Evolutionary conservation across 495 filamentous ascomycete species (phyloP).

Genomic region (Symbiotaphrina buchneri): DNA sequence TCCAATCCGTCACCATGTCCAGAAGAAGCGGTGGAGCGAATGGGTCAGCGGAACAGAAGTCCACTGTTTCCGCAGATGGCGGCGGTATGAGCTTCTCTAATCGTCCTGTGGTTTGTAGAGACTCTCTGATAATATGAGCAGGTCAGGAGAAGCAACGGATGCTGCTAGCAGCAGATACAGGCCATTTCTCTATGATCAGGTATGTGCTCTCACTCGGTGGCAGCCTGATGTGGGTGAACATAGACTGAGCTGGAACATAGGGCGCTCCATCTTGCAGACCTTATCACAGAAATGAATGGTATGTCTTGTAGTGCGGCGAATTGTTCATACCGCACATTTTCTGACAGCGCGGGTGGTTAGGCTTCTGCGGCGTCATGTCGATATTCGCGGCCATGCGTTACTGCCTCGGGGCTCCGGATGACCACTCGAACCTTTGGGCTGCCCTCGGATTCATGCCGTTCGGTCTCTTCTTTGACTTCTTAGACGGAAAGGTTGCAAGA

Average conservation of each 20-base stretch:
- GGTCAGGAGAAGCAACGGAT: conserved; percentile 69
- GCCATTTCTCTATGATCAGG: conserved; percentile 61
- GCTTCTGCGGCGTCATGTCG: conserved; percentile 75
- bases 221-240: conserved; percentile 1
- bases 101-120: background rate
- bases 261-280: conserved; percentile 80
- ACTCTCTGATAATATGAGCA: conserved; percentile 9
- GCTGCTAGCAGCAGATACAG: conserved; percentile 51
- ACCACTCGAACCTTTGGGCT: conserved; percentile 44
- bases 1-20: too few species aligned
- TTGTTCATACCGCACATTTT: background rate
- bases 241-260: conserved; percentile 14
- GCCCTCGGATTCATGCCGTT: conserved; percentile 81
- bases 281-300: conserved; percentile 94
- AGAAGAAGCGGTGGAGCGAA: conserved; percentile 11
- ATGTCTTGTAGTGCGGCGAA: conserved; percentile 6
- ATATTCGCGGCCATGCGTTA: conserved; percentile 92
- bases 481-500: conserved; percentile 88
- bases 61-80: too few species aligned
- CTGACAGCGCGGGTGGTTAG: conserved; percentile 12
- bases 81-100: too few species aligned
- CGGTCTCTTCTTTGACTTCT: conserved; percentile 93
- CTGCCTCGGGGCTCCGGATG: conserved; percentile 50
- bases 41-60: conserved; percentile 5
- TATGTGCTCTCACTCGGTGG: conserved; percentile 10